Conservation (phyloP, 176 grass and related monocot genomes). For the Musa beccarii region DNA sequence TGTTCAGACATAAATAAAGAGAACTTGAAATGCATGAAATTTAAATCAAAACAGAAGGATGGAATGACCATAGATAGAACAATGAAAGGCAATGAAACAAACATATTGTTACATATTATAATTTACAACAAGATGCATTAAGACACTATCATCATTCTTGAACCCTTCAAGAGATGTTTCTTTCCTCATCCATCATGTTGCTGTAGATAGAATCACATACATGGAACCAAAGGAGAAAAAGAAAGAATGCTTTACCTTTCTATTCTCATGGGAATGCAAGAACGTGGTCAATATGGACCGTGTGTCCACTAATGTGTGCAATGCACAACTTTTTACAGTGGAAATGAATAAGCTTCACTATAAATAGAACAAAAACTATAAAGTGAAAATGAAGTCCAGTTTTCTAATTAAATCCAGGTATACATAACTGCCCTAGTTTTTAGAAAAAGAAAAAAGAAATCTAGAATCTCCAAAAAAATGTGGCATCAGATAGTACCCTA, state of each 20-base stretch:
- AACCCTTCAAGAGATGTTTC: neutral
- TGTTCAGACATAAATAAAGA: neutral
- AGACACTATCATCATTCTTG: no score
- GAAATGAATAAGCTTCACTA: neutral
- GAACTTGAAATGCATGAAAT: neutral
- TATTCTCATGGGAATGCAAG: no score
- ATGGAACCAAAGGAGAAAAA: neutral
- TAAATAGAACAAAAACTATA: neutral
- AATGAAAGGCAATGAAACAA: neutral
- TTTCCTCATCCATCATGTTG: neutral
- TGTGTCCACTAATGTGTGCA: no score
- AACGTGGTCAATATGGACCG: no score
- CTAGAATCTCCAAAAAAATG: no score
- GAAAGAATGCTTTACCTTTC: neutral
- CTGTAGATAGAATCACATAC: neutral
- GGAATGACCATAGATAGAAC: neutral
- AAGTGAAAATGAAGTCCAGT: neutral
- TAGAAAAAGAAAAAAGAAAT: no score
- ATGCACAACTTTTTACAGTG: no score
- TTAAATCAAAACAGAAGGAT: neutral
- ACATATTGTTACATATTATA: no score
- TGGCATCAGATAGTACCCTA: no score
- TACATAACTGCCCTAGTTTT: neutral
- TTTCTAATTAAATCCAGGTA: neutral
- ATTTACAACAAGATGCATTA: no score